Conservation (phyloP, 768 basidiomycete genomes). For the Termitomyces sp. region DNA sequence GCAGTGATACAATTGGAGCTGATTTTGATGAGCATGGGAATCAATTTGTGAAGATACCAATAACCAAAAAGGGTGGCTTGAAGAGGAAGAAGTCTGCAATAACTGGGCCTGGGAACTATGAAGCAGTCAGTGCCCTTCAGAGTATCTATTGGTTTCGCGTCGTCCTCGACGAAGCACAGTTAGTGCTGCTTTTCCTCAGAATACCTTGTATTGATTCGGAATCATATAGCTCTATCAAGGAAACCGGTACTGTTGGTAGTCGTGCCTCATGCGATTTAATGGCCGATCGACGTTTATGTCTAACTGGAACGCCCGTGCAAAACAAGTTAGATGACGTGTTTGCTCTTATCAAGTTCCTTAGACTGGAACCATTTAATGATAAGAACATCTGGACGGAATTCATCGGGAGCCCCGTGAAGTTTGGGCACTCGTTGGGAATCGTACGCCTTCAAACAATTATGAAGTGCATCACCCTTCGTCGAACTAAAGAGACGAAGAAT, state of each 20-base stretch:
- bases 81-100: constrained; percentile 56
- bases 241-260: constrained; percentile 89
- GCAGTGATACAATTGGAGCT: constrained; percentile 55
- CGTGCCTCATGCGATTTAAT: constrained; percentile 92
- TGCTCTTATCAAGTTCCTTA: constrained; percentile 93
- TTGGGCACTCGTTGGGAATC: constrained; percentile 83
- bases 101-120: constrained; percentile 27
- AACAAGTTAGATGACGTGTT: constrained; percentile 99
- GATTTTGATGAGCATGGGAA: constrained; percentile 70
- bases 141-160: constrained; percentile 95
- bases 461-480: constrained; percentile 92
- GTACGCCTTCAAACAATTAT: constrained; percentile 95
- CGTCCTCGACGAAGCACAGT: constrained; percentile 95
- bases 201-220: neutral
- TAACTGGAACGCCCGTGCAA: constrained; percentile 98
- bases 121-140: constrained; percentile 77
- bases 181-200: constrained; percentile 13
- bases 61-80: constrained; percentile 60
- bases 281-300: constrained; percentile 87
- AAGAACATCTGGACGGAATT: constrained; percentile 90
- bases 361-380: constrained; percentile 88
- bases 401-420: constrained; percentile 90
- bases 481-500: constrained; percentile 88
- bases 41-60: constrained; percentile 50
- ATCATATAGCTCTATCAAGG: constrained; percentile 82